phyloP scores from a whole-genome alignment of 1,139 yeast genomes.

The Sugiyamaella paludigena region DNA sequence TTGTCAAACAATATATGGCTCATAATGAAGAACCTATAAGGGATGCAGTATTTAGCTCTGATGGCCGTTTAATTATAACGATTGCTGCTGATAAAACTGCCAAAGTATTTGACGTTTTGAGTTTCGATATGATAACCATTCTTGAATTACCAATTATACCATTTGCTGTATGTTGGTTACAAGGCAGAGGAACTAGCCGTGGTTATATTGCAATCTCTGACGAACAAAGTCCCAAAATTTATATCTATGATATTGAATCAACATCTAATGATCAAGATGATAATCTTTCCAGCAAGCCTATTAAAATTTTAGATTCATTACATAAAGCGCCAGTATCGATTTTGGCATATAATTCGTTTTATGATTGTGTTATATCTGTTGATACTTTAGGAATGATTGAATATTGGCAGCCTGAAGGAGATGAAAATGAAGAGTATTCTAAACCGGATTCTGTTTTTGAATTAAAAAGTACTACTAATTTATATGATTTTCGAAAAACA shows the following conservation, averaged over 20 bases:
- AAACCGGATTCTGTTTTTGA: conserved; percentile 35
- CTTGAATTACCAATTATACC: conserved; percentile 27
- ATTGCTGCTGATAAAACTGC: conserved; percentile 36
- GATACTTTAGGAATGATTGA: conserved; percentile 47
- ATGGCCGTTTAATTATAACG: conserved; percentile 37
- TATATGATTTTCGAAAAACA: conserved; percentile 42
- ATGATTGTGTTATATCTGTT: conserved; percentile 41
- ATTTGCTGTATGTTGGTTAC: conserved; percentile 24
- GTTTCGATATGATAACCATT: conserved; percentile 46
- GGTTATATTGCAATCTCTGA: conserved; percentile 33
- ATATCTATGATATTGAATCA: conserved; percentile 32
- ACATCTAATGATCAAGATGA: conserved; percentile 19
- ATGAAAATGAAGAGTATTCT: conserved; percentile 16
- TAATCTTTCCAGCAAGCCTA: conserved; percentile 22
- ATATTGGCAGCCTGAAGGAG: conserved; percentile 42
- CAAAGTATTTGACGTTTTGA: conserved; percentile 44
- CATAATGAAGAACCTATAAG: conserved; percentile 34
- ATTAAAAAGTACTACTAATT: conserved; percentile 45
- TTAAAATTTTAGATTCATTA: conserved; percentile 24
- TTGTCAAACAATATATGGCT: conserved; percentile 42
- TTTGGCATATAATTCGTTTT: conserved; percentile 36
- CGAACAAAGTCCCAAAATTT: conserved; percentile 25
- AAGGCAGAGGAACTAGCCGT: conserved; percentile 17
- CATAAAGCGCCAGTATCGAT: conserved; percentile 39
- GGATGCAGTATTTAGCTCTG: conserved; percentile 27